Conservation (phyloP, 2,329 filamentous ascomycete species). For the Cladophialophora exuberans region DNA sequence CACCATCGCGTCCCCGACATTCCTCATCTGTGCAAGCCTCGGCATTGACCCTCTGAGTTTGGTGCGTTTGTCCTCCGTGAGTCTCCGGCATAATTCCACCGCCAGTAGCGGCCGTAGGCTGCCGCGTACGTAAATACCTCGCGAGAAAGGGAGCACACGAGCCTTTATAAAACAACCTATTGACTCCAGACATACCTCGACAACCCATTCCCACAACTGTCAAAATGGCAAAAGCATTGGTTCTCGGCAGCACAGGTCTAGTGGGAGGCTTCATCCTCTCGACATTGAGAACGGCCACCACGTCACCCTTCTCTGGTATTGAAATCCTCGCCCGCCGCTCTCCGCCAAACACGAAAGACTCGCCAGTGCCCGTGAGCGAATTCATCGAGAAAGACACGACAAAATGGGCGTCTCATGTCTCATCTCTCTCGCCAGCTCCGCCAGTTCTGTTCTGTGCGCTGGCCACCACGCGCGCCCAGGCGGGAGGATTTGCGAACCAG, state of each 20-base stretch:
- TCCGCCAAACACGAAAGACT: slow-evolving; percentile 53
- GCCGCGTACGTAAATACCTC: too few species aligned
- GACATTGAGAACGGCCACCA: slow-evolving; percentile 44
- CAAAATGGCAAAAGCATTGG: slow-evolving; percentile 48
- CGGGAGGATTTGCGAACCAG: slow-evolving; percentile 77
- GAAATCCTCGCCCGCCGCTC: slow-evolving; percentile 51
- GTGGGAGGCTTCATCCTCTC: slow-evolving; percentile 69
- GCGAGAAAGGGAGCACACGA: too few species aligned
- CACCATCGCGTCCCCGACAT: background rate
- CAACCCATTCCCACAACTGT: background rate
- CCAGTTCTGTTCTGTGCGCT: slow-evolving; percentile 74
- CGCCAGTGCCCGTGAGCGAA: slow-evolving; percentile 55
- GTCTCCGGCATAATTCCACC: too few species aligned
- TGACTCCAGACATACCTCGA: background rate
- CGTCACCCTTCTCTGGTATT: slow-evolving; percentile 44
- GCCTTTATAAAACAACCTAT: too few species aligned
- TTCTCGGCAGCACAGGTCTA: slow-evolving; percentile 54
- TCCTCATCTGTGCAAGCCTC: background rate
- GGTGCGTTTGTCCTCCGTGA: too few species aligned
- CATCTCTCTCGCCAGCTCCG: slow-evolving; percentile 59
- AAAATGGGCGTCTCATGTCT: slow-evolving; percentile 68
- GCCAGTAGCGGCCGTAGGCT: too few species aligned
- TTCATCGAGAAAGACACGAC: slow-evolving; percentile 68
- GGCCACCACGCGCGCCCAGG: slow-evolving; percentile 75
- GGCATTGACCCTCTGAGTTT: too few species aligned